These are phyloP conservation scores for Hemisphaericaspora nanyangensis DNA, from an alignment of 805 yeast genomes.

Conservation along the genomic window DNA sequence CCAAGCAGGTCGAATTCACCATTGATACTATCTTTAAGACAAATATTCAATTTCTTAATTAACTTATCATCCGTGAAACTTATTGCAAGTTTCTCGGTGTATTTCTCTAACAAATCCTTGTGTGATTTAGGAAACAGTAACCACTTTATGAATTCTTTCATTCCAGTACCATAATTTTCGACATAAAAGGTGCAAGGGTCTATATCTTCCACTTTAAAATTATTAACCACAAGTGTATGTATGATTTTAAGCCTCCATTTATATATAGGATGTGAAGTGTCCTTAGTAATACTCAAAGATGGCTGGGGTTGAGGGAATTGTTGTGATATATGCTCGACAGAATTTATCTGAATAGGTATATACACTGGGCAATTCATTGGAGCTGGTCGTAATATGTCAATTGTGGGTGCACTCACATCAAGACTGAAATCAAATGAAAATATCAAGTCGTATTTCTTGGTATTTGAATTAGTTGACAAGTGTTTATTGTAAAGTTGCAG, in stretches of 20 bases:
- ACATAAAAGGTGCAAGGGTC: constrained; percentile 17
- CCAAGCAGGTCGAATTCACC: constrained; percentile 8
- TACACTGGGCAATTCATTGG: constrained; percentile 25
- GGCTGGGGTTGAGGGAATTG: constrained; percentile 20
- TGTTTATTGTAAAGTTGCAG: constrained; percentile 33
- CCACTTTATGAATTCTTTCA: constrained; percentile 25
- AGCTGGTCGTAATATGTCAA: constrained; percentile 27
- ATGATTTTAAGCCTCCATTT: constrained; percentile 32
- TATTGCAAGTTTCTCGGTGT: constrained; percentile 16
- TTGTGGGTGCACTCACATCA: constrained; percentile 31
- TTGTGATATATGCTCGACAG: constrained; percentile 27
- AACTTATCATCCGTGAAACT: constrained; percentile 22
- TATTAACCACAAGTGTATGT: constrained; percentile 26
- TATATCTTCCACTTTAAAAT: constrained; percentile 17
- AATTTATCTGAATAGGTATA: constrained; percentile 32
- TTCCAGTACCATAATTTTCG: constrained; percentile 24
- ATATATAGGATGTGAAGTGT: constrained; percentile 17
- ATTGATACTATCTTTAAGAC: constrained; percentile 10
- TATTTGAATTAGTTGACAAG: constrained; percentile 14
- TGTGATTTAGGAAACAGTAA: constrained; percentile 11
- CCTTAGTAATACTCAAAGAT: constrained; percentile 11
- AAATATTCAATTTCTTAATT: constrained; percentile 14
- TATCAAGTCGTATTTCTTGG: constrained; percentile 23
- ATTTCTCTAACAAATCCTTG: constrained; percentile 15
- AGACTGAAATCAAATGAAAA: constrained; percentile 34